A percentile compares a stretch with the other conserved stretches of the same genome.
Evolutionary conservation across 805 yeast species (phyloP).

Genomic region (Saturnispora gosingensis): DNA sequence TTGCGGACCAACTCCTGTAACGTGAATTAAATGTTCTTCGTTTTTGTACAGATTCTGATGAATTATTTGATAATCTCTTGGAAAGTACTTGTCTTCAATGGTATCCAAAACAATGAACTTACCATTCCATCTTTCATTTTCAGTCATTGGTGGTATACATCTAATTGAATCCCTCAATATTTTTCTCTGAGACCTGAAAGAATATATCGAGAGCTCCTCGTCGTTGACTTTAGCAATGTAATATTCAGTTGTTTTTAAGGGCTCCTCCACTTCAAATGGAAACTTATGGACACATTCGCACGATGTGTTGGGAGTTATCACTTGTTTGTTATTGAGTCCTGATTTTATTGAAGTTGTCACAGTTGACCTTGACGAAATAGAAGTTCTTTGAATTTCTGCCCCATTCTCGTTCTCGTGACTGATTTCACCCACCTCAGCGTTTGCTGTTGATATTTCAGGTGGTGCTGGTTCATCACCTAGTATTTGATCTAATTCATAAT

Average conservation of each 20-base stretch:
- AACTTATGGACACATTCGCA: background rate
- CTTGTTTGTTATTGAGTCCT: background rate
- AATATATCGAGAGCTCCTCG: constrained; percentile 1
- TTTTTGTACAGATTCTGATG: constrained; percentile 7
- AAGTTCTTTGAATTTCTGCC: background rate
- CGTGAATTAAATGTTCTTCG: constrained; percentile 9
- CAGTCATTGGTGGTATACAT: constrained; percentile 26
- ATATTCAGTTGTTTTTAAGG: constrained; percentile 6
- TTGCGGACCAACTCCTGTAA: constrained; percentile 6
- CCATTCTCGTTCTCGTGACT: constrained; percentile 1
- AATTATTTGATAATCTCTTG: constrained; percentile 6
- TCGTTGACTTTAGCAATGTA: constrained; percentile 7
- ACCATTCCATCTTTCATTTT: constrained; percentile 30
- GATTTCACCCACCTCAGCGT: background rate
- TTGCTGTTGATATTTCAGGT: background rate
- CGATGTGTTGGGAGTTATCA: constrained; percentile 6
- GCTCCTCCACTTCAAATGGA: background rate
- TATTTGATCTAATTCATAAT: background rate
- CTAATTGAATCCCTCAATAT: constrained; percentile 26
- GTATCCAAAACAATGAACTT: constrained; percentile 22
- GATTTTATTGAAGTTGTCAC: background rate
- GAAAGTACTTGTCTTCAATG: constrained; percentile 8
- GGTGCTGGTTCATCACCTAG: background rate
- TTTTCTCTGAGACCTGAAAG: constrained; percentile 20
- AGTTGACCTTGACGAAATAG: constrained; percentile 6